Evolutionary conservation across 164 flowering plant genomes (phyloP).

Genomic region (Paratinospora sagittata): DNA sequence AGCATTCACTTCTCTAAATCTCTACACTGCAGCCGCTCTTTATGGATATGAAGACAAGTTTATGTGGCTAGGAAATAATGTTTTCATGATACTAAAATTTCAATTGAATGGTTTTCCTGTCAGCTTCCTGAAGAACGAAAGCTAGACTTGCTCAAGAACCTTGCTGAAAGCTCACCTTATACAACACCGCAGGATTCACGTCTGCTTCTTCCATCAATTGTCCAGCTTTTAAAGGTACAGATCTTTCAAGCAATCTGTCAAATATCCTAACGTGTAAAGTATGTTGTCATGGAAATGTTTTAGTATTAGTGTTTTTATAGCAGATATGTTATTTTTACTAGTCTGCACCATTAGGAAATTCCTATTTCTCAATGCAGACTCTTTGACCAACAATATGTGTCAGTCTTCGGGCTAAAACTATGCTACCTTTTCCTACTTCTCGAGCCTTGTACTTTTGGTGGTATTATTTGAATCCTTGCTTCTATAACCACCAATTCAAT

Average conservation of each 20-base stretch:
- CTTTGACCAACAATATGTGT: not conserved
- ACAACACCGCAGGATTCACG: slow-evolving; percentile 86
- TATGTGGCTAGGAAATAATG: not conserved
- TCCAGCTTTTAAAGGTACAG: slow-evolving; percentile 76
- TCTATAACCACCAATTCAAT: not conserved
- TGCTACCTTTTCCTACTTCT: not conserved
- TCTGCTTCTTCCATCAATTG: slow-evolving; percentile 78
- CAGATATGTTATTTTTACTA: not conserved
- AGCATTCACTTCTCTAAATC: not conserved
- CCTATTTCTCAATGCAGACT: not conserved
- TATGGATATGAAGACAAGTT: not conserved
- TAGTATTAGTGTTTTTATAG: not conserved
- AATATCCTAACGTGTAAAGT: not conserved
- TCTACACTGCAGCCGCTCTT: not conserved
- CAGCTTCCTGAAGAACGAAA: slow-evolving; percentile 92
- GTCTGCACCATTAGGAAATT: not conserved
- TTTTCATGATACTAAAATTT: not conserved
- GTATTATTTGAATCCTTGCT: not conserved
- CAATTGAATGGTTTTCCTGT: slow-evolving; percentile 14
- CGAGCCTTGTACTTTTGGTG: not conserved
- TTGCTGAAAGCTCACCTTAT: slow-evolving; percentile 88
- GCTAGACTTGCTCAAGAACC: slow-evolving; percentile 78
- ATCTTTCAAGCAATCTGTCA: not conserved
- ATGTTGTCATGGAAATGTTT: not conserved
- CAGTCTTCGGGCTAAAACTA: not conserved